Evolutionary conservation across 140 eudicot genomes (phyloP).

Genomic region (Oenanthe javanica): DNA sequence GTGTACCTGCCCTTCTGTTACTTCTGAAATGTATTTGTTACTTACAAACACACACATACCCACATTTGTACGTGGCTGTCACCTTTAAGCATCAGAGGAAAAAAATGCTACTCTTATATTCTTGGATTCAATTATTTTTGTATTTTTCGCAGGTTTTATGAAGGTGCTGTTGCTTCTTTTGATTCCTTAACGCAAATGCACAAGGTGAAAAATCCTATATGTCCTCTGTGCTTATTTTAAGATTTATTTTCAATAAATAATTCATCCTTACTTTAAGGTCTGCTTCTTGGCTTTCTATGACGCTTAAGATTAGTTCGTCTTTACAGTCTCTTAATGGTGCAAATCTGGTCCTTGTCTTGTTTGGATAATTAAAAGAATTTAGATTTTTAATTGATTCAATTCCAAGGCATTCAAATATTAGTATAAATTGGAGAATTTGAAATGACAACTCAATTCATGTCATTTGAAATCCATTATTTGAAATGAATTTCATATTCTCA

Average conservation of each 20-base stretch:
- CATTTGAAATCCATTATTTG: no score
- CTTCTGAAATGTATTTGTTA: not conserved
- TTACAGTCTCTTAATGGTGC: not conserved
- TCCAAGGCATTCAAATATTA: no score
- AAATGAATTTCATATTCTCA: no score
- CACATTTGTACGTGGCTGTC: not conserved
- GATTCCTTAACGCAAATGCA: conserved; percentile 45
- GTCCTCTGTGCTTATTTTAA: not conserved
- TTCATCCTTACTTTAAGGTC: not conserved
- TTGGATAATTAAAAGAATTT: no score
- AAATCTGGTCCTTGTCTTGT: not conserved
- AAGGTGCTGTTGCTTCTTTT: conserved; percentile 52
- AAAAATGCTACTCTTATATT: not conserved
- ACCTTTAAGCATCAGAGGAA: not conserved
- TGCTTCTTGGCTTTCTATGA: not conserved
- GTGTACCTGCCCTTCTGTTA: not conserved
- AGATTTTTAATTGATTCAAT: no score
- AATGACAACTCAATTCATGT: no score
- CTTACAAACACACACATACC: not conserved
- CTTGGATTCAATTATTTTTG: not conserved
- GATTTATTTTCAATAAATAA: not conserved
- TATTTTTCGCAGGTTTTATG: conserved; percentile 47
- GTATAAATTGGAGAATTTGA: no score
- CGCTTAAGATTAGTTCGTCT: not conserved
- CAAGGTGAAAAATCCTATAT: conserved; percentile 30